Conservation (phyloP, 1,284 basidiomycete genomes). For the Boletus austroedulis region DNA sequence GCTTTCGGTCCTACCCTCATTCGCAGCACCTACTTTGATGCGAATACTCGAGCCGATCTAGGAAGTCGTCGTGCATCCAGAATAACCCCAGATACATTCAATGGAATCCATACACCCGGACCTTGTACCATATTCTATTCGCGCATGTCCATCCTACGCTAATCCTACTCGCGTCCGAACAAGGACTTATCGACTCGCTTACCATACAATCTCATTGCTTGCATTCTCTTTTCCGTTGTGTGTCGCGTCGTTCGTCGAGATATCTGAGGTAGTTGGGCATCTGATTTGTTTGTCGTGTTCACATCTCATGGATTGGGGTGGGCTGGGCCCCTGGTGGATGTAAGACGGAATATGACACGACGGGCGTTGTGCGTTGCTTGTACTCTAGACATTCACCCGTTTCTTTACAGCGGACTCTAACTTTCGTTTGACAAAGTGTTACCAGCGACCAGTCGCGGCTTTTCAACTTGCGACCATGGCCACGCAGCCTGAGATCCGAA, state of each 20-base stretch:
- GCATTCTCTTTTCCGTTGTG: constrained; percentile 13
- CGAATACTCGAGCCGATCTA: constrained; percentile 25
- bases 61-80: constrained; percentile 21
- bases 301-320: constrained; percentile 1
- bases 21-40: neutral
- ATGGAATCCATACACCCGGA: constrained; percentile 19
- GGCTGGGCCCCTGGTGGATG: neutral
- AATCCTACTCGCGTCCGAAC: constrained; percentile 22
- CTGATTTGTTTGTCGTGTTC: constrained; percentile 6
- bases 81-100: constrained; percentile 27
- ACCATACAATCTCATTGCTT: constrained; percentile 34
- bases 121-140: constrained; percentile 27
- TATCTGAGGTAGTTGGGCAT: constrained; percentile 1
- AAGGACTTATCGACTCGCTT: constrained; percentile 28
- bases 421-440: too few relatives aligned
- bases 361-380: constrained; percentile 21
- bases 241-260: constrained; percentile 11
- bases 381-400: constrained; percentile 18
- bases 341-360: constrained; percentile 3
- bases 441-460: too few relatives aligned
- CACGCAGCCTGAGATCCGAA: too few relatives aligned
- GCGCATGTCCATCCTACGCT: constrained; percentile 24
- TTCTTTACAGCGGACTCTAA: constrained; percentile 24
- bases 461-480: too few relatives aligned
- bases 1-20: constrained; percentile 10